Evolutionary conservation across 768 basidiomycete species (phyloP), one percentile per base, ranked within the genome.

Genomic region (Kwoniella sp.): DNA sequence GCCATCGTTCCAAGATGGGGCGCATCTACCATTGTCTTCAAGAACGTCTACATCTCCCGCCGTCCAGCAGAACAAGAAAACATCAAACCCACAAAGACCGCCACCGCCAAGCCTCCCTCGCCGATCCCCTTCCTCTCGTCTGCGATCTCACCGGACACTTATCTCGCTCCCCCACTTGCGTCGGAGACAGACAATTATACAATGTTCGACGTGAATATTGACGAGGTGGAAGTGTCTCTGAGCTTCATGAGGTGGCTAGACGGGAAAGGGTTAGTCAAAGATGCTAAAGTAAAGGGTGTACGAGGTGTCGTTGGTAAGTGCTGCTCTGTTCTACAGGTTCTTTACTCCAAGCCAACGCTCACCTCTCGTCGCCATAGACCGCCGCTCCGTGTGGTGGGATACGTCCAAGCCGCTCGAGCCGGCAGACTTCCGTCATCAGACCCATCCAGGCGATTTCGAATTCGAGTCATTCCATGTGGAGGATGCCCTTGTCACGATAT

Each of bases 1-100:
- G 96, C 96, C 30, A 94, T 98, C 72, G 94, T 98, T 11, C 95
- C 96, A 2, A 93, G 92, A 79, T 96, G 94, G 93, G 91, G 92
- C 68, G 92, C 94, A 73, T 94, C 93, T 11, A 89, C 90, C 15
- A 89, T 99, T 59, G 93, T 93, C 0, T 95, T 99, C 85, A 92
- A 92, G 79, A 96, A 97, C 71, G 94, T 98, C 50, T 98, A 91
- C 73, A 84, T 99, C 52, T 94, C 93, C 25, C 88, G 92, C 11
- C 85, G 92, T 4, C 90, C 91, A 1, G 37, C 61, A n/a, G 84
- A 82, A 9, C 84, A 85, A 51, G 20, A 58, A 48, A 31, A 60
- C 48, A 41, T 55, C 15, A 56, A 57, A 20, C 63, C 28, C 23
- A 55, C 58, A 12, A 68, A 73, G 56, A 65, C 71, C 20, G 37